phyloP scores from a whole-genome alignment of 177 flowering plant genomes.

The Telopea speciosissima region DNA sequence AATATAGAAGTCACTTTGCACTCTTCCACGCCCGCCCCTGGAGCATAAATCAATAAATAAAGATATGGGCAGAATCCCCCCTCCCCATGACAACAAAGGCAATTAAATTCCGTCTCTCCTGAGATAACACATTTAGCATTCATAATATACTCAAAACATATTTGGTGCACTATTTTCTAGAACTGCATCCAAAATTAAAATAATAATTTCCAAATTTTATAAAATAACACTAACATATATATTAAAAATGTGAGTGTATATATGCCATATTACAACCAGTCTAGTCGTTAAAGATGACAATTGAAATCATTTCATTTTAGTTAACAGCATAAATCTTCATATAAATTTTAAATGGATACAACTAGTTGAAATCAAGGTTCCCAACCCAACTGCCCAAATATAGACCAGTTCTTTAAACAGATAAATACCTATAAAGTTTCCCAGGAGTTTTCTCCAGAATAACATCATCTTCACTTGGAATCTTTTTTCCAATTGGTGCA shows the following conservation, averaged over 20 bases:
- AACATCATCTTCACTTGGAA: conserved; percentile 74
- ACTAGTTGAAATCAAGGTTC: background rate
- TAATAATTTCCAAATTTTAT: no score
- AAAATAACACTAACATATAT: no score
- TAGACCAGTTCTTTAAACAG: background rate
- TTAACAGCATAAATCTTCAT: background rate
- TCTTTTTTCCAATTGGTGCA: conserved; percentile 96
- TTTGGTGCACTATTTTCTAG: no score
- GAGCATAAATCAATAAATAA: no score
- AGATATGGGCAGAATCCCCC: background rate
- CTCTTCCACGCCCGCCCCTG: no score
- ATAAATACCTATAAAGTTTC: conserved; percentile 64
- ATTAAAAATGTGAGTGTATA: no score
- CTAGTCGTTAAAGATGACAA: background rate
- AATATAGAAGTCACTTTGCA: no score
- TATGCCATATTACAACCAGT: background rate
- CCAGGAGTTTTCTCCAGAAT: conserved; percentile 70
- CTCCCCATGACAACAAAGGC: background rate
- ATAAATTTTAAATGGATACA: background rate
- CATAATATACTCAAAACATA: background rate
- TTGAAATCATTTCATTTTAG: background rate
- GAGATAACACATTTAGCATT: background rate
- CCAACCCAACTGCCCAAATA: no score
- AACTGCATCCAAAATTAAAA: no score
- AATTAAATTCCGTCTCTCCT: background rate